Conservation (phyloP, 495 filamentous ascomycete species). For the Lasiosphaeriaceae sp. region DNA sequence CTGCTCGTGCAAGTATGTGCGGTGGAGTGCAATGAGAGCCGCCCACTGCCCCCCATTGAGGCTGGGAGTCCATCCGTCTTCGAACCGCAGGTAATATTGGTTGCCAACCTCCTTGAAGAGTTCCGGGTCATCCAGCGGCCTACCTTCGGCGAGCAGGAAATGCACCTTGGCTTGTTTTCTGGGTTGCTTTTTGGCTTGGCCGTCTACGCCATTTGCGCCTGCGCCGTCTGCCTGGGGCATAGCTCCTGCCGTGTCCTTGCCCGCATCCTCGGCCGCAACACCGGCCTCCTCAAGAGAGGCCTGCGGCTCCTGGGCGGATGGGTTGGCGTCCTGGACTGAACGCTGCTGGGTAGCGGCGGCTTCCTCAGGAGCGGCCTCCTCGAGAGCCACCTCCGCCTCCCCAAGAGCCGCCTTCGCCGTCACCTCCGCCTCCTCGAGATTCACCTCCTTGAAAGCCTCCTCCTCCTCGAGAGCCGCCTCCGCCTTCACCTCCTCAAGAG, state of each 20-base stretch:
- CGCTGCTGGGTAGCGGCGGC: too few species aligned
- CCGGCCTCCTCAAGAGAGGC: background rate
- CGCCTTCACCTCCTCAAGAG: too few species aligned
- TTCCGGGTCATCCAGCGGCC: background rate
- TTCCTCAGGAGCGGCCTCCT: too few species aligned
- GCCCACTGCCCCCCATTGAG: slow-evolving; percentile 62
- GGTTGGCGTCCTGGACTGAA: too few species aligned
- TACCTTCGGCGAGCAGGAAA: background rate
- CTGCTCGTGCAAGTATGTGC: slow-evolving; percentile 69
- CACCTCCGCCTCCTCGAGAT: too few species aligned
- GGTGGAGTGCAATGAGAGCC: slow-evolving; percentile 64
- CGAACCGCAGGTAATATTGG: background rate
- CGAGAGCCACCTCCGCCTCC: too few species aligned
- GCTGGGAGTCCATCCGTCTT: background rate
- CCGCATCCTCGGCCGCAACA: background rate
- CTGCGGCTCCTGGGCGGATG: too few species aligned
- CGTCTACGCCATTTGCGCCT: background rate
- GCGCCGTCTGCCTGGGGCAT: background rate
- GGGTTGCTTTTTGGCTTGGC: background rate
- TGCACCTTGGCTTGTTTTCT: background rate
- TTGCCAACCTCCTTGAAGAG: background rate
- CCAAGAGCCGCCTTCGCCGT: too few species aligned
- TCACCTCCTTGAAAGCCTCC: too few species aligned
- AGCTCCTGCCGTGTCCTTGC: background rate
- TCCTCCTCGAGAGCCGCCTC: too few species aligned